A percentile compares a stretch with the other conserved stretches of the same genome.
Conservation (phyloP, 2,329 filamentous ascomycete species). For the Colletotrichum chlorophyti region DNA sequence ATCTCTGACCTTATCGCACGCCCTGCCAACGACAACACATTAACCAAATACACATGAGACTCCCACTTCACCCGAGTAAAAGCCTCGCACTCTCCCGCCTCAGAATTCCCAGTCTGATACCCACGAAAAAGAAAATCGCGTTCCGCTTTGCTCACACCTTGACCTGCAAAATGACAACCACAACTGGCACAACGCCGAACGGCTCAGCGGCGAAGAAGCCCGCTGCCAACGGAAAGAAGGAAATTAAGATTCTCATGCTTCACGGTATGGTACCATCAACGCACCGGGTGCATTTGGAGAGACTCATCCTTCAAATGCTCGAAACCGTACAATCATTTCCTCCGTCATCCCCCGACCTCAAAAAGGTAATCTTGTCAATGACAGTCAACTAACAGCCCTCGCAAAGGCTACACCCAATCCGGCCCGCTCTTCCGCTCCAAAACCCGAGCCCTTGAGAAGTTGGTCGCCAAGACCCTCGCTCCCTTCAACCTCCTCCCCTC, state of each 20-base stretch:
- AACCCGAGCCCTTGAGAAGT: slow-evolving; percentile 85
- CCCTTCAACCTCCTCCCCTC: slow-evolving; percentile 60
- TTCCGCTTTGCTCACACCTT: background rate
- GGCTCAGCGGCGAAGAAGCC: slow-evolving; percentile 35
- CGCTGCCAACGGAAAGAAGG: slow-evolving; percentile 49
- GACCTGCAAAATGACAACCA: slow-evolving; percentile 13
- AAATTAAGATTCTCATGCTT: slow-evolving; percentile 77
- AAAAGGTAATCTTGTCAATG: background rate
- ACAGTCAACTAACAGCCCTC: background rate
- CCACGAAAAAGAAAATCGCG: background rate
- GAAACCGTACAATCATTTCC: background rate
- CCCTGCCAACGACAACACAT: background rate
- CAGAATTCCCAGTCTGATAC: background rate
- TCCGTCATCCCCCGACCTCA: background rate
- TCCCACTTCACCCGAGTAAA: background rate
- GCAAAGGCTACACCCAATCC: slow-evolving; percentile 86
- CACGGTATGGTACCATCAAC: slow-evolving; percentile 59
- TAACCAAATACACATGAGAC: background rate
- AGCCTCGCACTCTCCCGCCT: background rate
- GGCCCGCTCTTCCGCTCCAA: slow-evolving; percentile 86
- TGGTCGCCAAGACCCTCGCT: slow-evolving; percentile 75
- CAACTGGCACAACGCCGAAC: slow-evolving; percentile 24
- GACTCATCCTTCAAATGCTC: too few species aligned
- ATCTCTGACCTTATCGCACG: background rate
- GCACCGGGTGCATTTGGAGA: too few species aligned